Evolutionary conservation across 1,139 yeast species (phyloP).

Genomic region (Magnusiomyces starmeri): DNA sequence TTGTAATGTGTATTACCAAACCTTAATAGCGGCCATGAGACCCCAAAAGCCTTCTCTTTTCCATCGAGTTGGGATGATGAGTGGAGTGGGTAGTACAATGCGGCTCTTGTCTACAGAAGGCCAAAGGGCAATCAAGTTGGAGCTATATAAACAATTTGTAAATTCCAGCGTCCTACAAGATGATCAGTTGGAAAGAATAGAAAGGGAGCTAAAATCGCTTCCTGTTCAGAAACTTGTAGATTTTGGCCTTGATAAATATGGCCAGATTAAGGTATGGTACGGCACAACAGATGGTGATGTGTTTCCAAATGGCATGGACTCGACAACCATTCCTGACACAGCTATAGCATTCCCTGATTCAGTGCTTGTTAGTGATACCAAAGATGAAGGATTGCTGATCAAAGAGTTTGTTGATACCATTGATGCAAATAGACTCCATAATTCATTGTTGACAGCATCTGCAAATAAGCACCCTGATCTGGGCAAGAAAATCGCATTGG

Average conservation of each 20-base stretch:
- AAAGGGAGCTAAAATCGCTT: slow-evolving; percentile 12
- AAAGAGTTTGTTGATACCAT: not conserved
- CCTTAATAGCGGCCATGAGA: slow-evolving; percentile 9
- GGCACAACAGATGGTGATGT: slow-evolving; percentile 12
- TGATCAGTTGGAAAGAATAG: slow-evolving; percentile 11
- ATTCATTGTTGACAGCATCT: no score
- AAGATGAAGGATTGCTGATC: slow-evolving; percentile 13
- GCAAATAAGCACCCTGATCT: not conserved
- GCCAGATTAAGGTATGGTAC: slow-evolving; percentile 11
- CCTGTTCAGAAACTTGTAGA: slow-evolving; percentile 16
- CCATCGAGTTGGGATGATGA: slow-evolving; percentile 18
- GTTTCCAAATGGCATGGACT: slow-evolving; percentile 1
- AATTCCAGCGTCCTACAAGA: not conserved
- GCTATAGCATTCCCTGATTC: slow-evolving; percentile 13
- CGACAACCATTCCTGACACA: slow-evolving; percentile 4
- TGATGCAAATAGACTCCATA: not conserved
- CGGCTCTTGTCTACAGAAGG: slow-evolving; percentile 6
- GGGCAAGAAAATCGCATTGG: slow-evolving; percentile 2
- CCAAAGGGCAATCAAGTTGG: slow-evolving; percentile 7
- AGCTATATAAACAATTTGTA: slow-evolving; percentile 1
- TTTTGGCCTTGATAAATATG: slow-evolving; percentile 4
- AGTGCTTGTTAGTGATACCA: slow-evolving; percentile 18
- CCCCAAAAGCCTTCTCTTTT: slow-evolving; percentile 11
- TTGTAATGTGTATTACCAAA: slow-evolving; percentile 22
- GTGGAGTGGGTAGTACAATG: slow-evolving; percentile 16